These are phyloP conservation scores for Aspergillus tubingensis DNA, from an alignment of 2,329 filamentous ascomycete species.

Conservation along the genomic window DNA sequence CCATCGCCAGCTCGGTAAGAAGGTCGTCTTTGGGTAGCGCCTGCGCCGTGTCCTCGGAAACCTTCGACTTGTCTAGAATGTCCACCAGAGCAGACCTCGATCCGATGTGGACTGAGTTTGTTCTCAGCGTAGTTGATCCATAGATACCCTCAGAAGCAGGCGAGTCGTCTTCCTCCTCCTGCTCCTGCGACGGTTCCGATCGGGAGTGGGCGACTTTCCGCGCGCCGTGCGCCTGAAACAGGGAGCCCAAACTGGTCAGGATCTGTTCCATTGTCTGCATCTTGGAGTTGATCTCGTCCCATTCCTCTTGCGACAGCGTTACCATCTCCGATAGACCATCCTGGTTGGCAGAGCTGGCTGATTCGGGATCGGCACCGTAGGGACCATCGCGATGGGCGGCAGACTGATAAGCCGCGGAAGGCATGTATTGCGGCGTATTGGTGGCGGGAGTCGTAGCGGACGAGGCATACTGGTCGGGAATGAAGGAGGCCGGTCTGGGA, in stretches of 20 bases:
- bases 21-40: conserved; percentile 60
- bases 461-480: conserved; percentile 14
- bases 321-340: conserved; percentile 31
- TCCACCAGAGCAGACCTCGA: conserved; percentile 60
- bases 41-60: conserved; percentile 42
- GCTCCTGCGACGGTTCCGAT: conserved; percentile 5
- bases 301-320: conserved; percentile 35
- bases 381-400: conserved; percentile 21
- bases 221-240: conserved; percentile 32
- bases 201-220: conserved; percentile 21
- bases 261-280: conserved; percentile 40
- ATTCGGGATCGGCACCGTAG: conserved; percentile 21
- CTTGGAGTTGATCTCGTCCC: conserved; percentile 40
- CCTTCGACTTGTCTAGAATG: conserved; percentile 52
- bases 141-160: conserved; percentile 30
- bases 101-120: conserved; percentile 60
- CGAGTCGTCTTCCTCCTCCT: conserved; percentile 21
- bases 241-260: conserved; percentile 32
- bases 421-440: conserved; percentile 17
- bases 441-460: conserved; percentile 20
- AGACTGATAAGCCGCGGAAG: conserved; percentile 15
- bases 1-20: conserved; percentile 59
- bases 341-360: conserved; percentile 9
- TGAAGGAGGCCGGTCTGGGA: conserved; percentile 15
- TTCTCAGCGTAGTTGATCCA: conserved; percentile 38